Percentiles rank a stretch among this genome's conserved stretches.
Conservation (phyloP, 352 stramenopile species). For the Phytophthora rubi region DNA sequence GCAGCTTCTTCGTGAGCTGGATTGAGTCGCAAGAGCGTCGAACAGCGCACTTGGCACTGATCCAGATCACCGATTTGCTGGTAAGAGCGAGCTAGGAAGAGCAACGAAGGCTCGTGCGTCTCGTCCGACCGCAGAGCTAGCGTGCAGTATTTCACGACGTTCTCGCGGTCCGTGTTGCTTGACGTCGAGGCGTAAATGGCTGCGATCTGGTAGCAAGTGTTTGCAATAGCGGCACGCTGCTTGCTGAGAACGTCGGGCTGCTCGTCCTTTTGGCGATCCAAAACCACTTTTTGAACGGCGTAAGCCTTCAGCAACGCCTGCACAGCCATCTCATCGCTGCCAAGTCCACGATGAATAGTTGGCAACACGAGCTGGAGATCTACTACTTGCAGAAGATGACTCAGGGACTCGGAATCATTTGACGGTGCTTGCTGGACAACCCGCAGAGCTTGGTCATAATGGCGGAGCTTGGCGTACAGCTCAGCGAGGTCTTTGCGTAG, state of each 20-base stretch:
- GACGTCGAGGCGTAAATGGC: slow-evolving; percentile 62
- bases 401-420: slow-evolving; percentile 73
- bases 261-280: slow-evolving; percentile 83
- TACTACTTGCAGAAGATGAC: slow-evolving; percentile 70
- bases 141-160: slow-evolving; percentile 82
- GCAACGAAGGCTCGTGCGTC: slow-evolving; percentile 84
- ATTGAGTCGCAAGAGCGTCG: slow-evolving; percentile 82
- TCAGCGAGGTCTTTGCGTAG: slow-evolving; percentile 91
- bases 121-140: slow-evolving; percentile 81
- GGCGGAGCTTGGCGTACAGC: slow-evolving; percentile 88
- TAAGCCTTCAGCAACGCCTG: slow-evolving; percentile 81
- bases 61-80: slow-evolving; percentile 81
- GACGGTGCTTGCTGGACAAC: slow-evolving; percentile 79
- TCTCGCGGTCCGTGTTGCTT: slow-evolving; percentile 43
- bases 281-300: slow-evolving; percentile 86
- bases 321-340: slow-evolving; percentile 77
- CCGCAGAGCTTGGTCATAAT: slow-evolving; percentile 85
- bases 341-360: slow-evolving; percentile 76
- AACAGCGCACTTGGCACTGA: slow-evolving; percentile 87
- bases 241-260: slow-evolving; percentile 80
- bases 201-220: slow-evolving; percentile 88
- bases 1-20: slow-evolving; percentile 85
- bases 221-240: slow-evolving; percentile 75
- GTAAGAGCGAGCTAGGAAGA: slow-evolving; percentile 81
- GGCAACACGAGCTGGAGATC: slow-evolving; percentile 82